phyloP scores from a whole-genome alignment of 768 basidiomycete genomes.

The Mycena polygramma region DNA sequence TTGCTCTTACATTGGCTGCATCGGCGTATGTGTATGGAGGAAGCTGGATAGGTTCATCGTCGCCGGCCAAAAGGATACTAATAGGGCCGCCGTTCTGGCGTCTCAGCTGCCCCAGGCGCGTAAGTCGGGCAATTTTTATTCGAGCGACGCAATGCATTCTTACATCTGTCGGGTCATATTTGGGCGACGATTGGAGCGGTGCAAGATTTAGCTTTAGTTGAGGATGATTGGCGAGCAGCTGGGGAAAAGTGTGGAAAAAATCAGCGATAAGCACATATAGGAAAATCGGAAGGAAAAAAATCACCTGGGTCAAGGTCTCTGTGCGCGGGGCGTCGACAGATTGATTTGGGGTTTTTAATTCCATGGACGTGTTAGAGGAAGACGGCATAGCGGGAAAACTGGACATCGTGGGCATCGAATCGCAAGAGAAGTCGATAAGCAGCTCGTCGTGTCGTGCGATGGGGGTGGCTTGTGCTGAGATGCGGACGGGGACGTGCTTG shows the following conservation, averaged over 20 bases:
- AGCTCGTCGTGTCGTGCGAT: constrained; percentile 3
- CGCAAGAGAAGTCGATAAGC: constrained; percentile 34
- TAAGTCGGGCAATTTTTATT: neutral
- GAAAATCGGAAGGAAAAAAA: neutral
- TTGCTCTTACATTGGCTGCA: constrained; percentile 52
- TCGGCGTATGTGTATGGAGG: constrained; percentile 53
- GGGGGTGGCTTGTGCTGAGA: constrained; percentile 31
- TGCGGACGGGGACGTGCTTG: constrained; percentile 27
- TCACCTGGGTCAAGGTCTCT: constrained; percentile 35
- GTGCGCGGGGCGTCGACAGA: constrained; percentile 9
- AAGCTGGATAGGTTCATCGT: constrained; percentile 38
- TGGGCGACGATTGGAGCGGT: constrained; percentile 18
- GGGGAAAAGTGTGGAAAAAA: neutral
- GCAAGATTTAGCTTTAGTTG: constrained; percentile 23
- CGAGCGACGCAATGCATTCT: neutral
- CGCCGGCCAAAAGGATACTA: constrained; percentile 11
- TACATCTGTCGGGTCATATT: constrained; percentile 6
- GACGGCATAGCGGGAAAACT: constrained; percentile 18
- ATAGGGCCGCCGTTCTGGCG: neutral
- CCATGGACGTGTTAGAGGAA: constrained; percentile 29
- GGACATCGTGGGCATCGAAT: constrained; percentile 19
- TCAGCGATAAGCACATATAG: neutral
- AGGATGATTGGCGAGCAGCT: constrained; percentile 30
- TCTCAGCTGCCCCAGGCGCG: neutral
- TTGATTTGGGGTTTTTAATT: constrained; percentile 18